Conservation (phyloP, 441 rosid genomes). For the Macaranga tanarius region DNA sequence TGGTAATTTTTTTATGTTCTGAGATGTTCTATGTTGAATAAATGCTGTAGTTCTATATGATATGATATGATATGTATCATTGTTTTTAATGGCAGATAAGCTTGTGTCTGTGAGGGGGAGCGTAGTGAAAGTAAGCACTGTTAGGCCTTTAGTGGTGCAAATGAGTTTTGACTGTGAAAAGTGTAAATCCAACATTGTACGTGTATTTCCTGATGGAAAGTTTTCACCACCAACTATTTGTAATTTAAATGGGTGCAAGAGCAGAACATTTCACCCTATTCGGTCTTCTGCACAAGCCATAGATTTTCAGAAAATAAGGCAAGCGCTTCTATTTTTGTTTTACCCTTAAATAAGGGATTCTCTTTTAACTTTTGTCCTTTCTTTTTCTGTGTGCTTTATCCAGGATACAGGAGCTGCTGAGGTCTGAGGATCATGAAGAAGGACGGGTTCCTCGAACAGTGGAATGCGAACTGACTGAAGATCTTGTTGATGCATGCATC, state of each 20-base stretch:
- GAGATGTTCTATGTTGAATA: no score
- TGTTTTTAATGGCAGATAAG: constrained; percentile 60
- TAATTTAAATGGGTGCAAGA: constrained; percentile 82
- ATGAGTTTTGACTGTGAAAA: constrained; percentile 78
- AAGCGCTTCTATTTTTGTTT: neutral
- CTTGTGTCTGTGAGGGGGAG: constrained; percentile 92
- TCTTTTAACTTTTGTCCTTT: neutral
- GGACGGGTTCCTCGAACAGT: constrained; percentile 98
- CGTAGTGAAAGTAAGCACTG: constrained; percentile 87
- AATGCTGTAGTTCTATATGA: no score
- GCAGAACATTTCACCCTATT: constrained; percentile 69
- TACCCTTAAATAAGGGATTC: neutral
- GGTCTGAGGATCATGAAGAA: constrained; percentile 91
- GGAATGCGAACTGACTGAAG: constrained; percentile 93
- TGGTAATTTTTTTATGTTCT: constrained; percentile 45
- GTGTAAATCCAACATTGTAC: constrained; percentile 62
- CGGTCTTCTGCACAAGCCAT: constrained; percentile 75
- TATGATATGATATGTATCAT: neutral
- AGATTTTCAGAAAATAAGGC: constrained; percentile 99
- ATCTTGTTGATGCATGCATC: constrained; percentile 87
- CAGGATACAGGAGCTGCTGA: constrained; percentile 84
- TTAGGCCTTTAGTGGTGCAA: constrained; percentile 81
- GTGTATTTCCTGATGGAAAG: constrained; percentile 81
- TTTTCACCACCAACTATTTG: constrained; percentile 83
- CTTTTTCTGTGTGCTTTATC: constrained; percentile 4